Evolutionary conservation across 257 asterid species (phyloP), one percentile per base, ranked within the genome.

Genomic region (Solanum medicagineum): DNA sequence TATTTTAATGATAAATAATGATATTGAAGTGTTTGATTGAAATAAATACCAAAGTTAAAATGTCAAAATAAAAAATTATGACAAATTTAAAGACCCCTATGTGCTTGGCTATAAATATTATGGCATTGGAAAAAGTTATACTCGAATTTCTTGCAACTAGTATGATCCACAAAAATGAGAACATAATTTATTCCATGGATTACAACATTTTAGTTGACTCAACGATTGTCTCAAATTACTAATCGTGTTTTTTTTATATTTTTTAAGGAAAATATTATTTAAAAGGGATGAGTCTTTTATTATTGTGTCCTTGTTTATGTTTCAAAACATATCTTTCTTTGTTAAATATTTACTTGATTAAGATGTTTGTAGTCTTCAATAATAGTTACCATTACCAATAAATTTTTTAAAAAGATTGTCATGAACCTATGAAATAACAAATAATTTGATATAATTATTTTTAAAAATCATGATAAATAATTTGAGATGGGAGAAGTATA

Each of bases 131-230:
- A 66, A 66, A 66, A 66, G 74, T 66, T 66, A 44, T 44, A 20
- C 29, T 44, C 36, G 36, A 73, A 73, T 6, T 73, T 73, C 10
- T 6, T 66, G 20, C 36, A 73, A 20, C 56, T 73, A 73, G 81
- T 11, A 15, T 70, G 3, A 44, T 19, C 36, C 77, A 68, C n/a
- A 24, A 36, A 32, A 12, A 44, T 20, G 56, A 71, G 56, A 71
- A 71, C 56, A 73, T 73, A 22, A 73, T 73, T 73, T 73, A 73
- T 73, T 73, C 80, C 56, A 70, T 13, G 44, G 4, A 65, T 62
- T 63, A 14, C 9, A 15, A 65, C 11, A 13, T 14, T 65, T 26
- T 65, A 65, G 44, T 65, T 7, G 45, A 65, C 73, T 26, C 45
- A 26, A 0, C 12, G 13, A 26, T 1, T 3, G 6, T 29, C 3